Base-by-base conservation (phyloP, 2,329 filamentous ascomycete genomes). In the Beauveria sp. region DNA sequence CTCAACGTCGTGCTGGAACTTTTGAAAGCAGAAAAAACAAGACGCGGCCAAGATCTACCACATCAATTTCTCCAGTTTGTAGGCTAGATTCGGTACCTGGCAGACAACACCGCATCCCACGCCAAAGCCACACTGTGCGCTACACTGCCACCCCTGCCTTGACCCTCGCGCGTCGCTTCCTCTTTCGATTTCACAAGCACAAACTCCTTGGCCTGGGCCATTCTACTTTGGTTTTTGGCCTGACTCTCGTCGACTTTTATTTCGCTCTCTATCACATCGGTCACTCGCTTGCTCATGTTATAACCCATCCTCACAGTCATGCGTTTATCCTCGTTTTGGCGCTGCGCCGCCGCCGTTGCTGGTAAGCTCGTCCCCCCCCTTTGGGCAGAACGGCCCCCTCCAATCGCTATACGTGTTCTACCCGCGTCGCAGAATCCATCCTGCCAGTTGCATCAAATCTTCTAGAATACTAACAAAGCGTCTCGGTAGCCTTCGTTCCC, bases 401-500 rank as follows among this genome's bases (percentile, higher is more conserved):
- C 37, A 20, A 9, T 51, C 28, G 28, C 20, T 24, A 44, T 22
- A 28, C 28, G 10, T 34, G 14, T 18, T 43, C 20, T 37, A 14
- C 26, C 54, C 24, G 7, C 18, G 30, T 43, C 22, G 46, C 24
- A 34, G 40, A 34, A 16, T 5, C n/a, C 24, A 34, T 30, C 18
- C n/a, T 28, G 12, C 22, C 10, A 20, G 26, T 5, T 7, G 5
- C 12, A 22, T 34, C 41, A 24, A 34, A 22, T 46, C 5, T 5
- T 16, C 41, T 16, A 34, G 8, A 28, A 24, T 22, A 16, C 44
- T 58, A 46, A 59, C 40, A 34, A 22, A 9, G 20, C 9, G 3
- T 12, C 43, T 28, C 37, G 8, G 4, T 47, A 68, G 67, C 57
- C 44, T 55, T 65, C 16, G 50, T 68, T 24, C 55, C 63, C 30